Conservation (phyloP, 1,284 basidiomycete species). For the Cryptococcus neoformans region DNA sequence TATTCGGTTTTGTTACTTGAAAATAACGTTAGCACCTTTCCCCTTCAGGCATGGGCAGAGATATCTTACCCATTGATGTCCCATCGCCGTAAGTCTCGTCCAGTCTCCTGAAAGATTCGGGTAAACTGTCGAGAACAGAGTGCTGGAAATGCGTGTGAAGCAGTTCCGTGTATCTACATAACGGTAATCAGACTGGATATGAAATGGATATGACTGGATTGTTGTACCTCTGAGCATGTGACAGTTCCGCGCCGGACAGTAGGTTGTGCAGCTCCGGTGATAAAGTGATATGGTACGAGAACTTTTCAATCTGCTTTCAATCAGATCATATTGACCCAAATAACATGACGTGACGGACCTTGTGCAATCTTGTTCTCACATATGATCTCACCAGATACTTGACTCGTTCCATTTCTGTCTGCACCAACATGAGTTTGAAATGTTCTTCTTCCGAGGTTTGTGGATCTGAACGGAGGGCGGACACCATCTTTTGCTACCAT, state of each 20-base stretch:
- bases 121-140: conserved; percentile 73
- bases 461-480: conserved; percentile 65
- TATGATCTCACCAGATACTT: conserved; percentile 86
- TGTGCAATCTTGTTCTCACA: conserved; percentile 76
- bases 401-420: conserved; percentile 87
- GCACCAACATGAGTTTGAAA: conserved; percentile 81
- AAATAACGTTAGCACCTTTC: neutral
- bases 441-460: conserved; percentile 84
- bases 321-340: neutral
- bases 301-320: conserved; percentile 71
- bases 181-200: neutral
- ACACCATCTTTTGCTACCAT: conserved; percentile 44
- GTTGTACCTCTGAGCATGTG: conserved; percentile 66
- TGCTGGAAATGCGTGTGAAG: conserved; percentile 68
- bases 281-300: conserved; percentile 68
- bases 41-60: neutral
- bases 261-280: conserved; percentile 65
- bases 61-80: conserved; percentile 66
- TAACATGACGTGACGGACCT: conserved; percentile 56
- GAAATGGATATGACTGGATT: neutral
- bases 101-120: conserved; percentile 65
- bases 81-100: conserved; percentile 64
- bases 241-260: conserved; percentile 72
- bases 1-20: conserved; percentile 71
- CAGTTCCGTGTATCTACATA: conserved; percentile 64